Evolutionary conservation across 139 green algal genomes (phyloP).

Genomic region (Chlorella sp.): DNA sequence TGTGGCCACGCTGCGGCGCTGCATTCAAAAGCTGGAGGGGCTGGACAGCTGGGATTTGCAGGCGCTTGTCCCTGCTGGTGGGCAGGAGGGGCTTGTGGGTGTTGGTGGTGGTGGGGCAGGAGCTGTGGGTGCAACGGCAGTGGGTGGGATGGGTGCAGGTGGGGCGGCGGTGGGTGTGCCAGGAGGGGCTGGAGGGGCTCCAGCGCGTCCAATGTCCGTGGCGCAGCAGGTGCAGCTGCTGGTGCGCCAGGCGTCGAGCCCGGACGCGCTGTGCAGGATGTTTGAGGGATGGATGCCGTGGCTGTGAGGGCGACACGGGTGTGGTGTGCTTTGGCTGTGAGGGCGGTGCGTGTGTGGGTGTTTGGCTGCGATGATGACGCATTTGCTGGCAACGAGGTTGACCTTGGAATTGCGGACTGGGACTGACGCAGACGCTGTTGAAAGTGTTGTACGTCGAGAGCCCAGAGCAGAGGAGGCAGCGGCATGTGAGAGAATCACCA

Average conservation of each 20-base stretch:
- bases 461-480: no score
- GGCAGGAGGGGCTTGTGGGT: neutral
- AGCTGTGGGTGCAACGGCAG: neutral
- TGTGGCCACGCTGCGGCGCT: conserved; percentile 24
- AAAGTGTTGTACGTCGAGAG: no score
- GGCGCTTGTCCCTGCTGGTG: neutral
- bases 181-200: neutral
- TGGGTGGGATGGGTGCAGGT: neutral
- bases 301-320: no score
- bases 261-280: conserved; percentile 62
- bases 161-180: neutral
- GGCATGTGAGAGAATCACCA: no score
- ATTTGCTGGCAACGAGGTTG: no score
- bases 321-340: no score
- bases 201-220: conserved; percentile 18
- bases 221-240: conserved; percentile 47
- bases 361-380: no score
- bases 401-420: no score
- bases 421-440: no score
- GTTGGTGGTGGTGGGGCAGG: neutral
- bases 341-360: no score
- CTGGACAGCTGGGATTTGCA: conserved; percentile 7
- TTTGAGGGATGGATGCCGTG: conserved; percentile 84
- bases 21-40: conserved; percentile 33
- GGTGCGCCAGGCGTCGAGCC: conserved; percentile 48